These are phyloP conservation scores for Aspergillus udagawae DNA, from an alignment of 2,329 filamentous ascomycete species.

Conservation along the genomic window DNA sequence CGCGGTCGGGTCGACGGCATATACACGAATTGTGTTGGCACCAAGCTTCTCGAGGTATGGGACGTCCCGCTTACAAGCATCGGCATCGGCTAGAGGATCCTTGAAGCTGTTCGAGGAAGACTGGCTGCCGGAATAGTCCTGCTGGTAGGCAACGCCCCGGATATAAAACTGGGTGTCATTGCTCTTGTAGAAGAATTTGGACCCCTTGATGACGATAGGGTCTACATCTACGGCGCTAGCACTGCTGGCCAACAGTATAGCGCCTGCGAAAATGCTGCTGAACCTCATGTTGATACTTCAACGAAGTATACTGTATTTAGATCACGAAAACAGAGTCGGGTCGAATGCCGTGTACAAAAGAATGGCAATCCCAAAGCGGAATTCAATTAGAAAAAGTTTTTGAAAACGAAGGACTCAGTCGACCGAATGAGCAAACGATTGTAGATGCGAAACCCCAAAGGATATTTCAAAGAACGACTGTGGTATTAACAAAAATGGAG, in stretches of 20 bases:
- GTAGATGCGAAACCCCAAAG: neutral
- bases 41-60: conserved; percentile 70
- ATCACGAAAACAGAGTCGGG: too few relatives aligned
- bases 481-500: neutral
- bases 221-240: conserved; percentile 53
- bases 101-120: conserved; percentile 56
- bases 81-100: conserved; percentile 73
- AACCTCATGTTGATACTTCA: conserved; percentile 47
- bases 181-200: conserved; percentile 83
- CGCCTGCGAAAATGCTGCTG: conserved; percentile 44
- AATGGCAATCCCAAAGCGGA: neutral
- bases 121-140: conserved; percentile 60
- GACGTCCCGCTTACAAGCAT: conserved; percentile 74
- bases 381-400: neutral
- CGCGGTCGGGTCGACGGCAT: conserved; percentile 75
- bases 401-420: neutral
- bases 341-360: neutral
- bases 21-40: conserved; percentile 90
- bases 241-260: conserved; percentile 46
- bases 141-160: conserved; percentile 89
- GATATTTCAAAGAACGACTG: neutral
- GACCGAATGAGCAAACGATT: neutral
- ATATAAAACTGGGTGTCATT: conserved; percentile 77
- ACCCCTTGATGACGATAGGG: conserved; percentile 62
- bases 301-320: neutral